Evolutionary conservation across 2,329 filamentous ascomycete genomes (phyloP).

Genomic region (Aspergillus pseudotamarii): DNA sequence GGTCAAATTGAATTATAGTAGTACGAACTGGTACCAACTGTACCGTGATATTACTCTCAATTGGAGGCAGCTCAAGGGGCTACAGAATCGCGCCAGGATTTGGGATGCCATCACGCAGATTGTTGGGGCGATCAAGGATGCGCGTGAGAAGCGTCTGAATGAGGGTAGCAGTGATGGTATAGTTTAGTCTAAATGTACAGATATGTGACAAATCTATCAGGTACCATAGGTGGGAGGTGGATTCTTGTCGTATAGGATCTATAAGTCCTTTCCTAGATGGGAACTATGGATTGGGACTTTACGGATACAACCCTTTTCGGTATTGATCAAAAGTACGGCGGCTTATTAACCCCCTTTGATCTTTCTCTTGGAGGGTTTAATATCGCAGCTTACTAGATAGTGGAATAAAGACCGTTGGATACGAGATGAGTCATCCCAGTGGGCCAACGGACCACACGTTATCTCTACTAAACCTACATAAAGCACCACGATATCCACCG

Average conservation of each 20-base stretch:
- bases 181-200: not conserved
- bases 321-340: not conserved
- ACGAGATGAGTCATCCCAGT: not conserved
- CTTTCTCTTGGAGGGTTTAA: too few relatives aligned
- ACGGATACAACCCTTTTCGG: too few relatives aligned
- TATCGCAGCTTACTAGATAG: too few relatives aligned
- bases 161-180: not conserved
- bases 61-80: not conserved
- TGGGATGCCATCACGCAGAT: not conserved
- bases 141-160: not conserved
- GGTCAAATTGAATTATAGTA: not conserved
- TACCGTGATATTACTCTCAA: not conserved
- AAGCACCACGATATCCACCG: not conserved
- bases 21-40: not conserved
- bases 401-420: not conserved
- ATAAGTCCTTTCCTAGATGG: rapidly evolving
- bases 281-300: not conserved
- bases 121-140: not conserved
- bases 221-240: not conserved
- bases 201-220: not conserved
- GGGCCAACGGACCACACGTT: not conserved
- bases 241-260: not conserved
- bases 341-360: not conserved
- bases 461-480: not conserved
- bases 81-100: not conserved